Percentiles rank a stretch among this genome's conserved stretches.
Evolutionary conservation across 805 yeast genomes (phyloP).

Genomic region (Cephaloascus fragrans): DNA sequence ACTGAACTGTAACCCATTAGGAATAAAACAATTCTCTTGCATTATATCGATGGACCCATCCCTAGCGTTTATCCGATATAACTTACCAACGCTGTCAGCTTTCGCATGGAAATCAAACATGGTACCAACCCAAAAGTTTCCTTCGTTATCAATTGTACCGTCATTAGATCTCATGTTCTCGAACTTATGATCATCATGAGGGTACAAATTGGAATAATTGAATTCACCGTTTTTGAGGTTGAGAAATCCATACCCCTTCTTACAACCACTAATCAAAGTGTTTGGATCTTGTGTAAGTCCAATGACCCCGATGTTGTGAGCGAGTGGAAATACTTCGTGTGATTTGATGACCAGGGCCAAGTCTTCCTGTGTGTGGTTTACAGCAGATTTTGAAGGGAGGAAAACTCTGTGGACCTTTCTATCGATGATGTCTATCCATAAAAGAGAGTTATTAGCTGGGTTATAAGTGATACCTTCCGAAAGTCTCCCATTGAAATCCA

Average conservation of each 20-base stretch:
- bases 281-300: slow-evolving; percentile 52
- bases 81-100: slow-evolving; percentile 39
- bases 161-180: slow-evolving; percentile 60
- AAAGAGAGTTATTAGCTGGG: slow-evolving; percentile 39
- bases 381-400: slow-evolving; percentile 9
- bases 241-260: slow-evolving; percentile 53
- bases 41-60: slow-evolving; percentile 17
- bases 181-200: slow-evolving; percentile 15
- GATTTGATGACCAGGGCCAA: slow-evolving; percentile 9
- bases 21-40: slow-evolving; percentile 35
- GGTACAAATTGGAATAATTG: slow-evolving; percentile 31
- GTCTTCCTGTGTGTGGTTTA: slow-evolving; percentile 14
- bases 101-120: slow-evolving; percentile 51
- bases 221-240: slow-evolving; percentile 26
- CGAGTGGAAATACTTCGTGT: slow-evolving; percentile 26
- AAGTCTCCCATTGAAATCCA: slow-evolving; percentile 25
- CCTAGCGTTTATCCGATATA: slow-evolving; percentile 31
- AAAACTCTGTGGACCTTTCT: slow-evolving; percentile 26
- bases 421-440: slow-evolving; percentile 32
- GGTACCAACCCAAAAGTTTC: slow-evolving; percentile 72
- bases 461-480: slow-evolving; percentile 64
- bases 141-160: slow-evolving; percentile 70
- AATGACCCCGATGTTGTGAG: slow-evolving; percentile 58
- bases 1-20: slow-evolving; percentile 54
- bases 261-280: slow-evolving; percentile 49